Base-by-base conservation (phyloP, 805 yeast genomes). In the Kluyveromyces nonfermentans region DNA sequence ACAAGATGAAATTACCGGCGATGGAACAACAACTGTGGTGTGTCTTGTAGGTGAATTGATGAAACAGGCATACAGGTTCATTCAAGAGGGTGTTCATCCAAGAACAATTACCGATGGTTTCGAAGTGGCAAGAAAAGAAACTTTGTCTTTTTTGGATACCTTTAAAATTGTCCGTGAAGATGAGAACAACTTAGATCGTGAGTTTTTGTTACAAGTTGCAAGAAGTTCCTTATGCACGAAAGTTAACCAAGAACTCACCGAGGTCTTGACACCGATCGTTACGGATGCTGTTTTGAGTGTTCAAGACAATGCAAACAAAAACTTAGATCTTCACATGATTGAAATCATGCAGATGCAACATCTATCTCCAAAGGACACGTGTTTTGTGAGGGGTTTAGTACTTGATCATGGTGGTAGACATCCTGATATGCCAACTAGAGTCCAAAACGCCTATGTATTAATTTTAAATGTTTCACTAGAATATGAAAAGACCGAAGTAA, bases 311-410 rank as follows among this genome's bases (percentile, higher is more conserved):
- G 70, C 70, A n/a, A 51, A 58, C 7, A 53, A 53, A 25, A 65
- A 70, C 40, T 70, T 90, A 45, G 98, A 93, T 64, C 72, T 93
- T 54, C 97, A 93, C 65, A 93, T 93, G 98, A 82, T 93, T 54
- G 98, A 93, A 69, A 85, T 93, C 59, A 93, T 93, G 94, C 81
- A 93, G 53, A 94, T 93, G 97, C 96, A 93, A 75, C 90, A 85
- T 59, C 85, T 86, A 53, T 75, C 82, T 33, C 86, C 93, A 30
- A 77, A 80, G 48, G 93, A 89, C 44, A 89, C 97, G 16, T 73
- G 74, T 56, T 78, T 93, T 47, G 72, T 93, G 51, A 80, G 76
- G 55, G 98, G 98, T 37, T 75, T 93, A 53, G 98, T 93, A 32
- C 73, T 93, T 51, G 98, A 93, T 64, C 98, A 93, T 63, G 98